Percentiles rank a stretch among this genome's conserved stretches.
These are phyloP conservation scores for Saitozyma podzolica DNA, from an alignment of 768 basidiomycete species.

Conservation along the genomic window DNA sequence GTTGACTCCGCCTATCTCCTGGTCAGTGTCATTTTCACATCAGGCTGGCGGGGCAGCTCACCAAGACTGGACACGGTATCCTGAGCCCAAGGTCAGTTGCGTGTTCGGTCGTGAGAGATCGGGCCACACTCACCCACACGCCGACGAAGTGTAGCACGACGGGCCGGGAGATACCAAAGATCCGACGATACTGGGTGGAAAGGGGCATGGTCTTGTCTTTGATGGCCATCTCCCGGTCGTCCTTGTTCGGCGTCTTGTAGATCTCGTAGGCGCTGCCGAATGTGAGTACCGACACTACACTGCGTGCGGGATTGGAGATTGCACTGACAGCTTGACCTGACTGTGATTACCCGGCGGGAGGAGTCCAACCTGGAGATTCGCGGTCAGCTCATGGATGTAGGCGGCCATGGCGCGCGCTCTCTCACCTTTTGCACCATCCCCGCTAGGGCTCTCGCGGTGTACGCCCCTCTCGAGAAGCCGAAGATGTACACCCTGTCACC, in stretches of 20 bases:
- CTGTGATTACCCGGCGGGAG: constrained; percentile 16
- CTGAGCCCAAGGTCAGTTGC: neutral
- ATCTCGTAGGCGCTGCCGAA: constrained; percentile 12
- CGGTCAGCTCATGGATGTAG: neutral
- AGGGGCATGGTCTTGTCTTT: neutral
- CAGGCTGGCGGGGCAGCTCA: neutral
- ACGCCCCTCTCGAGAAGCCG: constrained; percentile 71
- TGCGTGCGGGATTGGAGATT: neutral
- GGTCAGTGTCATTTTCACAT: constrained; percentile 20
- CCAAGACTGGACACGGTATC: constrained; percentile 30
- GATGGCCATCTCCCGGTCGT: neutral
- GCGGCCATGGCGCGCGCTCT: neutral
- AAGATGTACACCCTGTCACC: constrained; percentile 76
- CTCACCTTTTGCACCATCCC: constrained; percentile 9
- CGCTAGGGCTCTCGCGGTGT: constrained; percentile 1
- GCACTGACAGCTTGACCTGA: constrained; percentile 12
- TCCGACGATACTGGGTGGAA: constrained; percentile 6
- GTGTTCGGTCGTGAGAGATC: too few species aligned
- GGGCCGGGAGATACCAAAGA: constrained; percentile 8
- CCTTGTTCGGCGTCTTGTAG: constrained; percentile 6
- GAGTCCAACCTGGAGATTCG: constrained; percentile 10
- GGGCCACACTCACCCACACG: constrained; percentile 3
- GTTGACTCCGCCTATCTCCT: constrained; percentile 5
- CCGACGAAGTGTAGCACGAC: constrained; percentile 17
- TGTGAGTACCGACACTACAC: neutral